Base-by-base conservation (phyloP, 2,329 filamentous ascomycete species). In the Ophiocordyceps camponoti-leonardi region DNA sequence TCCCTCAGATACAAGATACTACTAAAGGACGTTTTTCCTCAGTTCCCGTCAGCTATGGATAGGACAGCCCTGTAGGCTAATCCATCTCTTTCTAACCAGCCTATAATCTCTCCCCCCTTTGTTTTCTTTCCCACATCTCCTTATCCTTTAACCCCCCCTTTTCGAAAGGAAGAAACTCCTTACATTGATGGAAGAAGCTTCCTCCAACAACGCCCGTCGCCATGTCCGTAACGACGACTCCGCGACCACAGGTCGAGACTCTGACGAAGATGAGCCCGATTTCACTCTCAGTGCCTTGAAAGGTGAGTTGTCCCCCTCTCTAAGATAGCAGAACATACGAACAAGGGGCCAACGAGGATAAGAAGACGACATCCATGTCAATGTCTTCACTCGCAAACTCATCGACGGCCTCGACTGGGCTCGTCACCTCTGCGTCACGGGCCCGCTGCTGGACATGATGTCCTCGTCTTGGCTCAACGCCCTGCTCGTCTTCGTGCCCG, bases 401-500 rank as follows among this genome's bases (percentile, higher is more conserved):
- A 12, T 37, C 14, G 13, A 10, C n/a, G 4, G 26, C 26, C 26
- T 28, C 10, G 26, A 28, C 26, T 28, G 26, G 26, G 26, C 26
- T 28, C 26, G 26, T 8, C 26, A 28, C 26, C 10, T 11, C 5
- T 28, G 14, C 16, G 16, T 33, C 39, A 10, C 31, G 20, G 33
- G 44, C 14, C 33, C 41, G 14, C 51, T 61, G 8, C 51, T 50
- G 35, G 52, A 54, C 26, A 61, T 56, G 20, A 39, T 63, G 11
- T 53, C 55, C 22, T 56, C 54, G 0, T 62, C 60, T 53, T 78
- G 72, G 66, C 61, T 85, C 60, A 85, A 85, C 52, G 52, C 78
- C 42, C 62, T 85, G 43, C 67, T 85, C 44, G 59, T 84, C 35
- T 84, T 84, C 53, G 79, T 85, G n/a, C 81, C 81, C 2, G 65